Evolutionary conservation across 805 yeast species (phyloP).

Genomic region (Teunomyces tritomae): DNA sequence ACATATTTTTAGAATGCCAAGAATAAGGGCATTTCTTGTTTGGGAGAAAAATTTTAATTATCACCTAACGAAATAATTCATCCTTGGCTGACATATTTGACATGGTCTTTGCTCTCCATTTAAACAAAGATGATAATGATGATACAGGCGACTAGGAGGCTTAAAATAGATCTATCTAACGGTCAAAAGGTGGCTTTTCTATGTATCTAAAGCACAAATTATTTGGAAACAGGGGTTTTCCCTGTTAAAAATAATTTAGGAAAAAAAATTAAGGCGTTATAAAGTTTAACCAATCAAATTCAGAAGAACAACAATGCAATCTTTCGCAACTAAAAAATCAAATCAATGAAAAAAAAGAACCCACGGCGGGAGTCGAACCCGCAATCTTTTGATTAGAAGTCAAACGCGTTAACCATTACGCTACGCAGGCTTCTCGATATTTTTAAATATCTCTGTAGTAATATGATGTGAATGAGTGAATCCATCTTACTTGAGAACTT

Average conservation of each 20-base stretch:
- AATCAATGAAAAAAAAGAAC: slow-evolving; percentile 6
- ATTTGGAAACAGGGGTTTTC: not conserved
- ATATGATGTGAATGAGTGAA: no score
- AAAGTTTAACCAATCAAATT: not conserved
- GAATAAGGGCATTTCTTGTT: not conserved
- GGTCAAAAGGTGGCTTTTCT: not conserved
- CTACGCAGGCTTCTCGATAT: slow-evolving; percentile 13
- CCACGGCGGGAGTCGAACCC: slow-evolving; percentile 25
- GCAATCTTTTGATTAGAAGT: slow-evolving; percentile 24
- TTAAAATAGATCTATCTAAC: not conserved
- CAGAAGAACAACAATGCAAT: not conserved
- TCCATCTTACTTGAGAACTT: no score
- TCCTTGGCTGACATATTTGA: not conserved
- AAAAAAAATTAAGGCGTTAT: not conserved
- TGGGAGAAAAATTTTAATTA: not conserved
- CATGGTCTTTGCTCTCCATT: not conserved
- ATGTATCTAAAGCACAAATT: no score
- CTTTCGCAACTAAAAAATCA: not conserved
- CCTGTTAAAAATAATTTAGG: not conserved
- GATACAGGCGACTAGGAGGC: not conserved
- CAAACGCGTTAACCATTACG: slow-evolving; percentile 23
- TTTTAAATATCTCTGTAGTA: not conserved
- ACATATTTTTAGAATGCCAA: slow-evolving; percentile 3
- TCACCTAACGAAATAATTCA: not conserved
- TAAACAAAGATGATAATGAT: not conserved